These are phyloP conservation scores for Pichia inconspicua DNA, from an alignment of 1,139 yeast genomes.

Conservation along the genomic window DNA sequence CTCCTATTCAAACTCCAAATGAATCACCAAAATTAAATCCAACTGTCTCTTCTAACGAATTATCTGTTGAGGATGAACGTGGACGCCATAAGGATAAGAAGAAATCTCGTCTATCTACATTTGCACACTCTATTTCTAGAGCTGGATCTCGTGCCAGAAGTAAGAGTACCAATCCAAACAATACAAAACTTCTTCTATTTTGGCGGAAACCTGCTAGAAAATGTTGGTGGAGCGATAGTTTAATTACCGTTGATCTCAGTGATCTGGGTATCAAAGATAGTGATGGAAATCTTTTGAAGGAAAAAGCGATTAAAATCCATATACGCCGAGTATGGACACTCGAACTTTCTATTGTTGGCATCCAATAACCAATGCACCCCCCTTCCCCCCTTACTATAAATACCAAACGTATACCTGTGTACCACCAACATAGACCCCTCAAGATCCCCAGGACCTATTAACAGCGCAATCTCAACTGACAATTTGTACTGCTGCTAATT, in stretches of 20 bases:
- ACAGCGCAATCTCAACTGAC: too few species aligned
- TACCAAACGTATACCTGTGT: background rate
- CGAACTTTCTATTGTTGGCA: constrained; percentile 58
- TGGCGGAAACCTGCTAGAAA: constrained; percentile 99
- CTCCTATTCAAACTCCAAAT: constrained; percentile 26
- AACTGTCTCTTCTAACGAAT: background rate
- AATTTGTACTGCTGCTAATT: too few species aligned
- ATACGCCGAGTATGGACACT: constrained; percentile 80
- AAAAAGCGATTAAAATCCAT: constrained; percentile 46
- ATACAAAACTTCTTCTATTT: constrained; percentile 75
- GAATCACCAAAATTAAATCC: constrained; percentile 43
- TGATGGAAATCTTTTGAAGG: constrained; percentile 18
- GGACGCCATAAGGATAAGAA: constrained; percentile 15
- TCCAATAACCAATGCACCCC: constrained; percentile 29
- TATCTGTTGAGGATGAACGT: constrained; percentile 4
- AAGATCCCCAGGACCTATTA: too few species aligned
- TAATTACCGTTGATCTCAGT: constrained; percentile 43
- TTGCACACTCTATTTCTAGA: constrained; percentile 40
- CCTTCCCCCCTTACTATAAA: background rate
- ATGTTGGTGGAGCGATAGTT: constrained; percentile 95
- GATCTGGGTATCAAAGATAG: constrained; percentile 22
- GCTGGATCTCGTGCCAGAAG: constrained; percentile 42
- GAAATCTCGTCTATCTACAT: constrained; percentile 33
- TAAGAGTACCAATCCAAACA: constrained; percentile 33
- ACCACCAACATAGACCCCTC: background rate